A percentile compares a stretch with the other conserved stretches of the same genome.
phyloP scores from a whole-genome alignment of 2,329 filamentous ascomycete species.

The Neocucurbitaria cava region DNA sequence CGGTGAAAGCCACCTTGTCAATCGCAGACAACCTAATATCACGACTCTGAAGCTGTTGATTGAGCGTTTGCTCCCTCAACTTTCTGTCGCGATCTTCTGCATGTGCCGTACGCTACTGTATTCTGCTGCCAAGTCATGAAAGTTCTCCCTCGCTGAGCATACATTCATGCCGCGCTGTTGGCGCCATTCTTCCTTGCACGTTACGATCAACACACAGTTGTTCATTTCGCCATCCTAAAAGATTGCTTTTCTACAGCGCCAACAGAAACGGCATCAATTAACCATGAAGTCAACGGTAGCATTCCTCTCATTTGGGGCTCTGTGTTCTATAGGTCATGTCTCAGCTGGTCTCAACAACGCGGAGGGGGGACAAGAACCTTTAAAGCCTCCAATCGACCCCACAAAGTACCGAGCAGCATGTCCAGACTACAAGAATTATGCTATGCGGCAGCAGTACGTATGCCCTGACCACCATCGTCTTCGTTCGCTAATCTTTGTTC shows the following conservation, averaged over 20 bases:
- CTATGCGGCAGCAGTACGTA: constrained; percentile 66
- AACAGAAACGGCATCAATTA: background rate
- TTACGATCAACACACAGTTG: background rate
- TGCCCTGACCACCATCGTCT: constrained; percentile 3
- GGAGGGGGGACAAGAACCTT: constrained; percentile 37
- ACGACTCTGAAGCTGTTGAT: background rate
- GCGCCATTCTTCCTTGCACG: background rate
- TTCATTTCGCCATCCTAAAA: background rate
- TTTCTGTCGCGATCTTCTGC: background rate
- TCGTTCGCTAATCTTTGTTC: background rate
- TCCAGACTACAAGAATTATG: constrained; percentile 70
- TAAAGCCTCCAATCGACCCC: constrained; percentile 38
- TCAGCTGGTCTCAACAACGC: constrained; percentile 14
- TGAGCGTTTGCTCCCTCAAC: background rate
- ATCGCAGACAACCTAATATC: constrained; percentile 6
- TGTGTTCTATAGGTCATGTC: constrained; percentile 12
- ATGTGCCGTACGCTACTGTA: background rate
- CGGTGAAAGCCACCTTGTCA: constrained; percentile 24
- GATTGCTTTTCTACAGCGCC: background rate
- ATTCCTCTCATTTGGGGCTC: constrained; percentile 14
- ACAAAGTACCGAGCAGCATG: constrained; percentile 58
- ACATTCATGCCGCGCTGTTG: background rate
- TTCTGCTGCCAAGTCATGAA: constrained; percentile 12
- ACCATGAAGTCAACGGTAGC: constrained; percentile 25
- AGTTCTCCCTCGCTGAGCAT: constrained; percentile 25